A percentile compares a stretch with the other conserved stretches of the same genome.
phyloP scores from a whole-genome alignment of 495 filamentous ascomycete genomes.

The Massariosphaeria phaeospora region DNA sequence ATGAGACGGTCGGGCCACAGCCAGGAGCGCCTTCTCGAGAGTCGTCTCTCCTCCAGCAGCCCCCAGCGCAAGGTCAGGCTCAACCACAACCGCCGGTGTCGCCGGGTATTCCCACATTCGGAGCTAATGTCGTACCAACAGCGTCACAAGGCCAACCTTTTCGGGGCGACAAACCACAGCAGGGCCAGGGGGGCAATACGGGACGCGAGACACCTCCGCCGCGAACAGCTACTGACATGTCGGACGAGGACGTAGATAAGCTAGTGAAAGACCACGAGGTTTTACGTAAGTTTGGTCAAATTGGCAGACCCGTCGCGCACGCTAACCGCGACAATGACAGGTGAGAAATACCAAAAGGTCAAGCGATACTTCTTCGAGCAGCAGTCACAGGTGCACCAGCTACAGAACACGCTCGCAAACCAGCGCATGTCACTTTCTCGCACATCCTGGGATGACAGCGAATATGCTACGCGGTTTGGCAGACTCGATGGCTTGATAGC shows the following conservation, averaged over 20 bases:
- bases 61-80: slow-evolving; percentile 30
- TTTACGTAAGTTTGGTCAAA: slow-evolving; percentile 36
- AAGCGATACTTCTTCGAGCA: slow-evolving; percentile 97
- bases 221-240: slow-evolving; percentile 35
- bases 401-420: slow-evolving; percentile 94
- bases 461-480: slow-evolving; percentile 85
- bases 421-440: slow-evolving; percentile 91
- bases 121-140: slow-evolving; percentile 38
- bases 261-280: slow-evolving; percentile 42
- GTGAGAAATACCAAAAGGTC: slow-evolving; percentile 94
- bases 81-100: slow-evolving; percentile 29
- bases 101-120: slow-evolving; percentile 36
- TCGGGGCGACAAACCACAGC: slow-evolving; percentile 30
- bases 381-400: slow-evolving; percentile 84
- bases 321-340: slow-evolving; percentile 44
- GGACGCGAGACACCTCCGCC: slow-evolving; percentile 40
- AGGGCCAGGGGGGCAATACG: slow-evolving; percentile 31
- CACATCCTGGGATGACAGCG: slow-evolving; percentile 91
- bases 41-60: slow-evolving; percentile 29
- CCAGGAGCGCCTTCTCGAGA: slow-evolving; percentile 29
- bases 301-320: neutral
- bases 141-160: slow-evolving; percentile 36
- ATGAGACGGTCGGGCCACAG: slow-evolving; percentile 15
- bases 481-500: slow-evolving; percentile 92
- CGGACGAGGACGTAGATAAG: slow-evolving; percentile 40